These are phyloP conservation scores for Penicillium rolfsii DNA, from an alignment of 2,329 filamentous ascomycete genomes.

Conservation along the genomic window DNA sequence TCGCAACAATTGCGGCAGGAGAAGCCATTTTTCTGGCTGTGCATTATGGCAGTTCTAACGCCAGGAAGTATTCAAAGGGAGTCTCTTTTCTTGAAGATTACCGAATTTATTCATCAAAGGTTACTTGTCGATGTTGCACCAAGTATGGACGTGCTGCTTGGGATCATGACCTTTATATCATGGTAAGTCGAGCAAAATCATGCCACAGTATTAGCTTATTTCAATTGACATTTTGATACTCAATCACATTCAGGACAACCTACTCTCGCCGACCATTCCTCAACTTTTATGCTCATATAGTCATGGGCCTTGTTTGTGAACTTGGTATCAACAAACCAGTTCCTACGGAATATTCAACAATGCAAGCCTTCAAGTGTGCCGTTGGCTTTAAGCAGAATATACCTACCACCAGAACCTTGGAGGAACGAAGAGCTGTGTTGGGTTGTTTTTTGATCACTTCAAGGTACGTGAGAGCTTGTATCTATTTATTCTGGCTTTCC, in stretches of 20 bases:
- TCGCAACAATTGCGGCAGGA: constrained; percentile 34
- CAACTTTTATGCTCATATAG: constrained; percentile 27
- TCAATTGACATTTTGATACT: neutral
- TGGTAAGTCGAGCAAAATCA: constrained; percentile 19
- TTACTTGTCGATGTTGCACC: constrained; percentile 24
- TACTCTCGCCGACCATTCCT: constrained; percentile 24
- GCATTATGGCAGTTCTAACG: constrained; percentile 40
- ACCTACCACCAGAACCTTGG: constrained; percentile 45
- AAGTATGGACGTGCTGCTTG: constrained; percentile 30
- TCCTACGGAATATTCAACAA: constrained; percentile 17
- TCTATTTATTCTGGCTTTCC: no score
- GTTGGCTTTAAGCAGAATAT: constrained; percentile 22
- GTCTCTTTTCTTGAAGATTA: constrained; percentile 21
- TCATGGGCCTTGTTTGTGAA: constrained; percentile 30
- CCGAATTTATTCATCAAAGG: constrained; percentile 26
- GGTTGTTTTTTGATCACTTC: constrained; percentile 53
- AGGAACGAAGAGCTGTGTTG: constrained; percentile 56
- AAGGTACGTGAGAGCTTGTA: constrained; percentile 29
- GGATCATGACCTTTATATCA: constrained; percentile 27
- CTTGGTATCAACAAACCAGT: constrained; percentile 30
- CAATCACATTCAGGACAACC: constrained; percentile 24
- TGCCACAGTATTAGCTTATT: neutral
- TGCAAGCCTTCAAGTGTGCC: constrained; percentile 28
- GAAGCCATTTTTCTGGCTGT: constrained; percentile 46
- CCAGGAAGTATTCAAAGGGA: constrained; percentile 23